Evolutionary conservation across 495 filamentous ascomycete genomes (phyloP), one percentile per base, ranked within the genome.

Genomic region (Neurospora sublineolata): DNA sequence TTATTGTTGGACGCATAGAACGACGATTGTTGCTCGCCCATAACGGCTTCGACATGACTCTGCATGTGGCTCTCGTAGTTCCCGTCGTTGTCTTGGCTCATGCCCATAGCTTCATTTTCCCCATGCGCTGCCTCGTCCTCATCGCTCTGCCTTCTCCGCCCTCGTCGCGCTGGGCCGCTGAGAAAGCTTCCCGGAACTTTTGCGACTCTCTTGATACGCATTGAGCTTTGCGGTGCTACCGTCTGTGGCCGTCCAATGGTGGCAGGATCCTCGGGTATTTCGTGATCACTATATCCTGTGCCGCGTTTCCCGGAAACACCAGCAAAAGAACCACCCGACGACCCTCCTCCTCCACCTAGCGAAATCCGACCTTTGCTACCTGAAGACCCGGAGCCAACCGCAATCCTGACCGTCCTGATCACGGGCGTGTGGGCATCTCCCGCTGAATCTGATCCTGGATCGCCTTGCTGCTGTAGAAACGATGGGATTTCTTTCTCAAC

Each of bases 161-260:
- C 91, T 73, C 92, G 83, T 71, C 92, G 87, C 27, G 90, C 91
- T 10, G 92, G 91, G 1, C 91, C 91, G 71, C 89, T 92, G 30
- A 93, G 81, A 74, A 93, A 93, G 71, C 85, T 88, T 1, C 92
- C 92, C 10, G 90, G 87, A 7, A 89, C 81, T 74, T 91, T 91
- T 18, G 87, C 89, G 37, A 92, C 85, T 73, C 90, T 84, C 79
- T 92, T 93, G n/a, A 91, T 81, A 1, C 91, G 87, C 80, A 92
- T 82, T 20, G 91, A 91, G 76, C 88, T 90, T 72, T 89, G 90
- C 0, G 87, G 80, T 1, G 86, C 89, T 30, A 81, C 78, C 4
- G 90, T 89, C 6, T 90, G 75, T 14, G 81, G 72, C 30, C 82
- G 77, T 16, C 79, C 76, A 64, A 78, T 77, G 37, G 84, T 84